Evolutionary conservation across 2,329 filamentous ascomycete species (phyloP), one percentile per base, ranked within the genome.

Genomic region (Cladosporium sp.): DNA sequence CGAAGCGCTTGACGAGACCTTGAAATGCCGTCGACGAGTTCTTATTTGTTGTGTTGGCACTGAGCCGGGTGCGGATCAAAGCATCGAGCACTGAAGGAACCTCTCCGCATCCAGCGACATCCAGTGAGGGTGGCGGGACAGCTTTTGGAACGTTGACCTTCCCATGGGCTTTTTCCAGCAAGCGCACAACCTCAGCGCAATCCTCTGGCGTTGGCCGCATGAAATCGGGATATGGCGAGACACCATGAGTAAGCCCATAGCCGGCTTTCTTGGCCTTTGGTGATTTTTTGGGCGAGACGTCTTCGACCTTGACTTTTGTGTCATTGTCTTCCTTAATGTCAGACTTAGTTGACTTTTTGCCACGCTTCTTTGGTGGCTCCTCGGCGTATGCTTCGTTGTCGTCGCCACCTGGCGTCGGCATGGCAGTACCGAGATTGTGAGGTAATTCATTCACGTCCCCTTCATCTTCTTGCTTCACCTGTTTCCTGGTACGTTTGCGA

Each of bases 41-140:
- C 13, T 65, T 72, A 41, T 73, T 73, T 0, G 76, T 78, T 0
- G 82, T 84, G 32, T 80, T 79, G 19, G 80, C 80, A 49, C 78
- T 82, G 7, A 85, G 73, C 2, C 80, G 69, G 0, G 82, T 85
- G 7, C 81, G 75, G 50, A 84, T 77, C 4, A 84, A 68, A 0
- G 82, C 81, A 61, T 85, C 82, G 2, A 84, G 72, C 0, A 85
- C 79, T 2, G 78, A 82, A 0, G 81, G 82, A 1, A 83, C 80
- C 63, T 84, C 81, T 29, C 82, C 82, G 55, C 82, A 85, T 15
- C 88, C 88, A 11, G 88, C 82, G 3, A 87, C 76, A 7, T 81
- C 80, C 5, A 86, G 72, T 4, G 86, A 88, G 0, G 87, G 85
- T 4, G 78, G 72, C 1, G 86, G 85, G 7, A 91, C 80, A 1